These are phyloP conservation scores for Fusarium nodosum DNA, from an alignment of 2,329 filamentous ascomycete genomes.

Conservation along the genomic window DNA sequence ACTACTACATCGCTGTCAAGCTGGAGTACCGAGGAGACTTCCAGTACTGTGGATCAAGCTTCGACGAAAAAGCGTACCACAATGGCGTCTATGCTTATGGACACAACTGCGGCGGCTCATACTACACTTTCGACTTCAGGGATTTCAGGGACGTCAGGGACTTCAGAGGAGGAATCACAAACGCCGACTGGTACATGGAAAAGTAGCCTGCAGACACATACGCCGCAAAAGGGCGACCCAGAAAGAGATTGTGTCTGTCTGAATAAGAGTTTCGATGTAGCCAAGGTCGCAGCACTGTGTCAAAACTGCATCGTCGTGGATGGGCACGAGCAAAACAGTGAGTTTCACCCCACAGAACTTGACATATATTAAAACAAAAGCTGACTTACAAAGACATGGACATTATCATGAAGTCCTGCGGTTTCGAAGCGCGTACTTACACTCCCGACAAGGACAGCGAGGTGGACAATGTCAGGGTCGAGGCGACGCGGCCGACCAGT, in stretches of 20 bases:
- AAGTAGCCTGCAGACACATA: slow-evolving; percentile 31
- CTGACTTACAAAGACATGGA: slow-evolving; percentile 52
- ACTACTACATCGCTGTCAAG: slow-evolving; percentile 24
- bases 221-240: slow-evolving; percentile 41
- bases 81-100: slow-evolving; percentile 19
- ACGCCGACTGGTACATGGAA: slow-evolving; percentile 23
- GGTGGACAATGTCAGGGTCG: slow-evolving; percentile 54
- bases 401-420: slow-evolving; percentile 55
- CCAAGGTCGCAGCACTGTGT: slow-evolving; percentile 56
- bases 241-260: slow-evolving; percentile 57
- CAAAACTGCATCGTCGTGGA: slow-evolving; percentile 56
- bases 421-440: slow-evolving; percentile 52
- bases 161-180: not conserved
- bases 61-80: slow-evolving; percentile 8
- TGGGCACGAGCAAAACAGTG: slow-evolving; percentile 53
- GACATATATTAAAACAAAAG: not conserved
- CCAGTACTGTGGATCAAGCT: slow-evolving; percentile 14
- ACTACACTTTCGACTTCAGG: slow-evolving; percentile 18
- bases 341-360: slow-evolving; percentile 15
- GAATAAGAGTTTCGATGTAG: slow-evolving; percentile 59
- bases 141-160: no score
- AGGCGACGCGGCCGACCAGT: slow-evolving; percentile 50
- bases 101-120: slow-evolving; percentile 16
- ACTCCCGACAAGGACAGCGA: slow-evolving; percentile 50
- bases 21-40: slow-evolving; percentile 19